Base-by-base conservation (phyloP, 2,329 filamentous ascomycete species). In the Exserohilum turcica region DNA sequence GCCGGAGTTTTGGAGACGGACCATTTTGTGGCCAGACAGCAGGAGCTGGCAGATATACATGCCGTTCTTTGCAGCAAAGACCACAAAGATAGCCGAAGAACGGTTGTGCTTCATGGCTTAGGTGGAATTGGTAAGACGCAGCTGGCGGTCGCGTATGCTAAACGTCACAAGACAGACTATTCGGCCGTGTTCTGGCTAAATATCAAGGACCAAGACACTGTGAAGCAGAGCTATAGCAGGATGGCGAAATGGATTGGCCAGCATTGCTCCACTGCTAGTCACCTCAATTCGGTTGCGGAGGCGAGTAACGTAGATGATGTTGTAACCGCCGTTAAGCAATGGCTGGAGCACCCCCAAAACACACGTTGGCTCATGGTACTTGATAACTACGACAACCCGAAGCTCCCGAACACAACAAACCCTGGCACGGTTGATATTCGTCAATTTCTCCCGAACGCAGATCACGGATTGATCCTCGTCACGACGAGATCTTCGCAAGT, bases 341-440 rank as follows among this genome's bases (percentile, higher is more conserved):
- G 74, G 77, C 62, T 81, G 5, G 59, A 67, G 37, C 43, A 68
- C 2, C 58, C 44, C 15, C 37, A 56, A 3, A 80, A 79, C 45
- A 66, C 58, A 13, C 54, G 55, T 2, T 80, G 73, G 76, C 65
- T 80, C 6, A 13, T 78, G 3, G 52, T 78, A 10, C 79, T 68
- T 43, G 74, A 79, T 47, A 79, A 79, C 43, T 77, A 77, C 47
- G 73, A 80, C 52, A 71, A 76, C 35, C 76, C 74, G 3, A 69
- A 67, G 37, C 39, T 71, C 15, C 28, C 55, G 27, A 45, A 45
- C 24, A 37, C 48, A 38, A 33, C 38, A 4, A 49, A 64, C 50
- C 16, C 18, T 13, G 46, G 47, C 43, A 58, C 42, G 43, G 61
- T 74, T n/a, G 66, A 78, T 58, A 71, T 78, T 24, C 59, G 60